A percentile compares a stretch with the other conserved stretches of the same genome.
Conservation (phyloP, 169 alveolate species). For the Ichthyophthirius multifiliis region DNA sequence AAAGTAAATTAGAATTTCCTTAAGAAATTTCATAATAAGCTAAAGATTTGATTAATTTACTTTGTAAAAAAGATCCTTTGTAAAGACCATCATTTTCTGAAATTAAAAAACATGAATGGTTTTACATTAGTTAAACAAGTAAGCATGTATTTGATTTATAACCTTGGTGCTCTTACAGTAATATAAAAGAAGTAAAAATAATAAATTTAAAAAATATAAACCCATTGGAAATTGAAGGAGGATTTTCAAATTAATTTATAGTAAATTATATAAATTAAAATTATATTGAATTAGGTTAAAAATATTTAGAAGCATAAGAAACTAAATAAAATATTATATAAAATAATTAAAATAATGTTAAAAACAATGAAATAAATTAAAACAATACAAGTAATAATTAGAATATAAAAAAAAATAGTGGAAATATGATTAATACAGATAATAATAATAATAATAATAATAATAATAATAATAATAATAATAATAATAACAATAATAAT, state of each 20-base stretch:
- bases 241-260: conserved; percentile 39
- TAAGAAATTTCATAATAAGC: conserved; percentile 68
- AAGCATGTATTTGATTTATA: conserved; percentile 27
- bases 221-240: conserved; percentile 36
- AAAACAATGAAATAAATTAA: conserved; percentile 38
- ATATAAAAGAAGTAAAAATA: conserved; percentile 34
- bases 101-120: conserved; percentile 71
- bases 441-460: no score
- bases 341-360: conserved; percentile 45
- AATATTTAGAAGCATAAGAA: not conserved
- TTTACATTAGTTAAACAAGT: conserved; percentile 30
- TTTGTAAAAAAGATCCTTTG: conserved; percentile 57
- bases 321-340: not conserved
- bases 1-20: conserved; percentile 63
- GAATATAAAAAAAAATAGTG: conserved; percentile 35
- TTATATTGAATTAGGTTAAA: not conserved
- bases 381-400: conserved; percentile 42
- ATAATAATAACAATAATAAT: no score
- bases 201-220: conserved; percentile 27
- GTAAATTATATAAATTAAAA: conserved; percentile 29
- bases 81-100: conserved; percentile 48
- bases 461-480: no score
- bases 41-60: conserved; percentile 58
- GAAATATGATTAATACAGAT: conserved; percentile 38
- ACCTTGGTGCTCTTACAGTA: conserved; percentile 12